Evolutionary conservation across 164 flowering plant genomes (phyloP), one percentile per base, ranked within the genome.

Genomic region (Brasenia schreberi): DNA sequence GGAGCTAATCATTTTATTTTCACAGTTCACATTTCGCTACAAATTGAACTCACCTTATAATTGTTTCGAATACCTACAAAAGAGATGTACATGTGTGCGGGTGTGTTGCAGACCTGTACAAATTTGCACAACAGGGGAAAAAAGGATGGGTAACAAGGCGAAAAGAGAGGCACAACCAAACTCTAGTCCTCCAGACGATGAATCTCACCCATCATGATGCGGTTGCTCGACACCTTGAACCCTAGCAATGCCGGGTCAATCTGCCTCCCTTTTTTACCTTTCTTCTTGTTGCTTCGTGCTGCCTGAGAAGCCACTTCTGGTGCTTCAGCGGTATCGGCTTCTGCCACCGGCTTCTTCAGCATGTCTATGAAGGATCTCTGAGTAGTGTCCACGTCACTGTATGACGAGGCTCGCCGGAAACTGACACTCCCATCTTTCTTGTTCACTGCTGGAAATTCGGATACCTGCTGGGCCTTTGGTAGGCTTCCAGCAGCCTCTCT

Each of bases 131-230:
- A 49, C 16, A 9, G 56, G 56, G 56, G 56, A 49, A 49, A 49
- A 49, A 49, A 12, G 14, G 53, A 49, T 9, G 0, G 56, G 16
- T 9, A 49, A 14, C 10, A 14, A 49, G 56, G 16, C 12, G 16
- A 14, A 49, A 14, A 49, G 56, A 49, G 56, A 7, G 56, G 12
- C 10, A 49, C 56, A 14, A 49, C 56, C 12, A 49, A 49, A 9
- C 16, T 14, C 16, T 49, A 89, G 66, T 89, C 96, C 0, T 89
- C 90, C 6, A 76, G 33, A 4, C 87, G 82, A 62, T 85, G 90
- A 19, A 89, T 89, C 71, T 89, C 96, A 42, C 92, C 96, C 96
- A 87, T 89, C 96, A 89, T 77, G 65, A 83, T 85, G 1, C 96
- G 85, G 56, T 87, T 89, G 76, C 96, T 87, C 6, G 92, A 76